Base-by-base conservation (phyloP, 192 early-diverging fungal species). In the Umbelopsis sp. region DNA sequence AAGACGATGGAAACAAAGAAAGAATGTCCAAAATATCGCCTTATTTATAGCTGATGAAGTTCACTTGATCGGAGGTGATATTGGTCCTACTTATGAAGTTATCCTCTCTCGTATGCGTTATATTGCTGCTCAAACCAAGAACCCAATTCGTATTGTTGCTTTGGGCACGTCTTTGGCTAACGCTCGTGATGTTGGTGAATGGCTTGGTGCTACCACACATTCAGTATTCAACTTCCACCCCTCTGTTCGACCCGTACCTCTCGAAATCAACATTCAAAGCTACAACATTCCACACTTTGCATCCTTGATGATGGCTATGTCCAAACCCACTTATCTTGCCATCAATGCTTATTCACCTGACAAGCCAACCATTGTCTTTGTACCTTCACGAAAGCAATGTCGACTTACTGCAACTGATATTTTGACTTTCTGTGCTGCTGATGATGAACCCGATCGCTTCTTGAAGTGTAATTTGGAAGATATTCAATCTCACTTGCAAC, bases 71-170 rank as follows among this genome's bases (percentile, higher is more conserved):
- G 97, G 97, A 25, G 94, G 95, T 21, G 98, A 98, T 76, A 92
- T 96, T 71, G 98, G 98, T 0, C 96, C 98, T 25, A 97, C 96
- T 80, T 80, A 98, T 56, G 98, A 99, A 74, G 95, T 97, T 14
- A 98, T 99, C 81, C 96, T 99, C 8, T 96, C 95, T 20, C 89
- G 98, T 24, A 97, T 97, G 96, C 96, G 97, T 77, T 97, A 97
- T 73, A 98, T 98, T 79, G 90, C 93, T 0, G 87, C 91, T 6
- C 89, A 94, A 72, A 91, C 88, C 6, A 80, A 83, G 20, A 80
- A 86, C 52, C 77, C 90, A 17, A 91, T 98, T 41, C 94, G 98
- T 14, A 88, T 99, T 50, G 95, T 98, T 43, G 98, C 97, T 14
- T 82, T 99, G 24, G 96, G 94, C 34, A 99, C 98, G 3, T 96